These are phyloP conservation scores for Colletotrichum australisinense DNA, from an alignment of 2,329 filamentous ascomycete species.

Conservation along the genomic window DNA sequence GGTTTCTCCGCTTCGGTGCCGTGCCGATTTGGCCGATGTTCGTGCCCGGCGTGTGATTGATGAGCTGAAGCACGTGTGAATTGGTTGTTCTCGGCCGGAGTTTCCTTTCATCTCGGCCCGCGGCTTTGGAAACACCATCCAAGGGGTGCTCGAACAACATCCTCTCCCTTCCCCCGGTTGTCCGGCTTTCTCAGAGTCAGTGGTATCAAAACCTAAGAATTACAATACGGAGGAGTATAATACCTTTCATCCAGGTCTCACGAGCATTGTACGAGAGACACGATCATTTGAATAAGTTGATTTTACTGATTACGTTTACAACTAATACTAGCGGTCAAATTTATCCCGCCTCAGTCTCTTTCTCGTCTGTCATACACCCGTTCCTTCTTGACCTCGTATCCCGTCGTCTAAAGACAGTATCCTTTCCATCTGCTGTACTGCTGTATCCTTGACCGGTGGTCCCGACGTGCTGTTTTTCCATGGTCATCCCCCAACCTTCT, in stretches of 20 bases:
- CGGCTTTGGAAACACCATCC: not conserved
- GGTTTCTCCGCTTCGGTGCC: slow-evolving; percentile 19
- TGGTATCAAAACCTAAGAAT: too few relatives aligned
- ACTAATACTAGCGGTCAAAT: not conserved
- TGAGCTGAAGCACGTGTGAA: not conserved
- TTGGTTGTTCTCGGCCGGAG: not conserved
- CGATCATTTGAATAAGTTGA: not conserved
- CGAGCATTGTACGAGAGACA: too few relatives aligned
- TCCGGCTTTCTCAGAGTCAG: not conserved
- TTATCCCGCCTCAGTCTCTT: not conserved
- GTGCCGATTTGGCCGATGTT: slow-evolving; percentile 21
- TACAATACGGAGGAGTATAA: too few relatives aligned
- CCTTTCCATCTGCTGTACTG: not conserved
- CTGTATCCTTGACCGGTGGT: not conserved
- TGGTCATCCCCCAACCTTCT: not conserved
- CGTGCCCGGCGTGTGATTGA: not conserved
- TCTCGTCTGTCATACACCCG: not conserved
- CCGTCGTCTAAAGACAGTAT: not conserved
- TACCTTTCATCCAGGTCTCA: too few relatives aligned
- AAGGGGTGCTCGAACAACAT: not conserved
- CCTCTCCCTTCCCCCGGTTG: not conserved
- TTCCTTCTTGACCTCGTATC: not conserved
- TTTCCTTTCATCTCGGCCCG: not conserved
- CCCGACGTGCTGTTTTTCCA: slow-evolving; percentile 26
- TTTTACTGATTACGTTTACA: slow-evolving; percentile 28